Evolutionary conservation across 306 rosid genomes (phyloP).

Genomic region (Gastrolobium villosum): DNA sequence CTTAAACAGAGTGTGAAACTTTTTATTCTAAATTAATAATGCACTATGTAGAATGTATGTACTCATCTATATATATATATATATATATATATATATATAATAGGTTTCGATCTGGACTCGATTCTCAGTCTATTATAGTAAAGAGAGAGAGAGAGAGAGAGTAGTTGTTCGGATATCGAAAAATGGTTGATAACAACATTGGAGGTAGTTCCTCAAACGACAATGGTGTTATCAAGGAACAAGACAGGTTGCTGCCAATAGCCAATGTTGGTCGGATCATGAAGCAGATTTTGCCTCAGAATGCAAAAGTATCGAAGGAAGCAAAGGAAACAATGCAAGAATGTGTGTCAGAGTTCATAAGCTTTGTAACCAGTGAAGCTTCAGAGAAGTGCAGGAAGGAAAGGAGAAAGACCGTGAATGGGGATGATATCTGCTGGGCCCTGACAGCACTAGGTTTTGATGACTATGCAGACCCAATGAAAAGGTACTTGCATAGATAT

Average conservation of each 20-base stretch:
- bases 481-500: conserved; percentile 69
- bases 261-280: conserved; percentile 92
- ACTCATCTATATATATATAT: neutral
- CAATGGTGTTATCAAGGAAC: conserved; percentile 66
- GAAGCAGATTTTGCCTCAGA: conserved; percentile 82
- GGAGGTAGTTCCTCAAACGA: conserved; percentile 50
- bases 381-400: conserved; percentile 87
- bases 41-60: no score
- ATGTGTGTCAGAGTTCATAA: conserved; percentile 88
- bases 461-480: conserved; percentile 78
- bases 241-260: conserved; percentile 80
- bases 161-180: conserved; percentile 4
- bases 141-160: neutral
- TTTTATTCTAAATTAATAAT: no score
- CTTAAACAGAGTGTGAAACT: no score
- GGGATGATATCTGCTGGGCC: conserved; percentile 90
- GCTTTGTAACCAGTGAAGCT: conserved; percentile 89
- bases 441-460: conserved; percentile 80
- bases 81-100: conserved; percentile 45
- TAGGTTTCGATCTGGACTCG: conserved; percentile 24
- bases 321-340: conserved; percentile 95
- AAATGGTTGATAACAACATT: conserved; percentile 43
- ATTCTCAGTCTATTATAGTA: conserved; percentile 1
- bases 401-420: conserved; percentile 89
- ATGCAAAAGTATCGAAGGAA: conserved; percentile 88